Evolutionary conservation across 164 flowering plant genomes (phyloP).

Genomic region (Nelumbo lutea): DNA sequence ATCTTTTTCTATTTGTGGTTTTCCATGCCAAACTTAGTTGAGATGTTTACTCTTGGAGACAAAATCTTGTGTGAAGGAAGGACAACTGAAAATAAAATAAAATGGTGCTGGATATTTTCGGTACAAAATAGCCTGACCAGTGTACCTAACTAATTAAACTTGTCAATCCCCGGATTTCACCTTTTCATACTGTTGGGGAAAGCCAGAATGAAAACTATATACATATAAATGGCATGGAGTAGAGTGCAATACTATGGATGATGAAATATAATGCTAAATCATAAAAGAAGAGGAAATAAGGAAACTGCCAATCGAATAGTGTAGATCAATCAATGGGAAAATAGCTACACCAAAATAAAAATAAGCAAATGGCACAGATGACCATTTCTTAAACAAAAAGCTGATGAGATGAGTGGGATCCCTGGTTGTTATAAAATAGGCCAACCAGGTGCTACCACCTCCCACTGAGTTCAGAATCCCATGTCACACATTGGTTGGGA

Average conservation of each 20-base stretch:
- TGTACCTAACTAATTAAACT: neutral
- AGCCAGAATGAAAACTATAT: no score
- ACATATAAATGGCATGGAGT: no score
- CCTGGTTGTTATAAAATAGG: neutral
- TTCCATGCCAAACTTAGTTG: no score
- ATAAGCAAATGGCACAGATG: neutral
- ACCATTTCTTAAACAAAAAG: neutral
- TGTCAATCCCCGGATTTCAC: neutral
- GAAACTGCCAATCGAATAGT: neutral
- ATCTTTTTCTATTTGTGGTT: no score
- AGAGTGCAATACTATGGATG: no score
- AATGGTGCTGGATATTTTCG: no score
- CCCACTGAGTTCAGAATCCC: neutral
- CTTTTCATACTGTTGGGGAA: neutral
- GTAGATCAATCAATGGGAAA: neutral
- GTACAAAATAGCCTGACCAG: neutral
- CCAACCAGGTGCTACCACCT: neutral
- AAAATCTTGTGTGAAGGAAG: no score
- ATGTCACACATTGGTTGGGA: neutral
- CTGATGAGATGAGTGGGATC: neutral
- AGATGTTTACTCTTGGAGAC: no score
- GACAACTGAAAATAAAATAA: no score
- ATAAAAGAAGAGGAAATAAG: neutral
- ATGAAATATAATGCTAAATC: neutral
- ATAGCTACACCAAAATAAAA: neutral